phyloP scores from a whole-genome alignment of 2,329 filamentous ascomycete species.

The Alternaria consortialis region DNA sequence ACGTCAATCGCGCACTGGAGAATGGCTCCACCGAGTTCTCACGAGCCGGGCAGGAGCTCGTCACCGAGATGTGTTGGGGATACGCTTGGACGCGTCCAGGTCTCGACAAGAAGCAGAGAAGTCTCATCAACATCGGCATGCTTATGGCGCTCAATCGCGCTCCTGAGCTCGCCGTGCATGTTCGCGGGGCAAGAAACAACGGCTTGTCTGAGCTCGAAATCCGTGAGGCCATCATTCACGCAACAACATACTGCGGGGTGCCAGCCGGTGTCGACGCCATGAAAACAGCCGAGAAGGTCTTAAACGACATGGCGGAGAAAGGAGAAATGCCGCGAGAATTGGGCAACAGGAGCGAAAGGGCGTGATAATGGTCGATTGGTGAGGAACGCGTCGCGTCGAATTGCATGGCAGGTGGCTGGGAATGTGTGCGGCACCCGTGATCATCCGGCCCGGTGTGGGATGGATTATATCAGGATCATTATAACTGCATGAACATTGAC shows the following conservation, averaged over 20 bases:
- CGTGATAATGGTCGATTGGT: conserved; percentile 17
- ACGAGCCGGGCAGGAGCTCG: conserved; percentile 67
- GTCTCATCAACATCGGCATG: conserved; percentile 71
- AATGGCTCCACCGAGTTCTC: conserved; percentile 68
- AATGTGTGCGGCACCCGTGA: background rate
- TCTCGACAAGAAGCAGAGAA: conserved; percentile 67
- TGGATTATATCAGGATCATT: background rate
- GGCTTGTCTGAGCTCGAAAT: conserved; percentile 70
- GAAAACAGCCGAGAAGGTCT: conserved; percentile 60
- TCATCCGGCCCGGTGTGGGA: background rate
- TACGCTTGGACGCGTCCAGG: conserved; percentile 70
- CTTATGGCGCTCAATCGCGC: conserved; percentile 68
- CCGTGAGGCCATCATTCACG: conserved; percentile 65
- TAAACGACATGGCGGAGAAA: conserved; percentile 62
- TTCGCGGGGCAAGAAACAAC: conserved; percentile 70
- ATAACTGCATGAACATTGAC: background rate
- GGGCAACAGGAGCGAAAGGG: conserved; percentile 41
- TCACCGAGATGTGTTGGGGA: conserved; percentile 72
- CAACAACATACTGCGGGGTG: conserved; percentile 63
- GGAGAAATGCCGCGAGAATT: conserved; percentile 51
- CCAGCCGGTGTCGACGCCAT: conserved; percentile 65
- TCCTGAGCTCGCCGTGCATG: conserved; percentile 68
- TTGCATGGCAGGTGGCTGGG: background rate
- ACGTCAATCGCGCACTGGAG: conserved; percentile 66
- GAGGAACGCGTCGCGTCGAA: background rate